Evolutionary conservation across 495 filamentous ascomycete species (phyloP).

Genomic region (Penicillium canariense): DNA sequence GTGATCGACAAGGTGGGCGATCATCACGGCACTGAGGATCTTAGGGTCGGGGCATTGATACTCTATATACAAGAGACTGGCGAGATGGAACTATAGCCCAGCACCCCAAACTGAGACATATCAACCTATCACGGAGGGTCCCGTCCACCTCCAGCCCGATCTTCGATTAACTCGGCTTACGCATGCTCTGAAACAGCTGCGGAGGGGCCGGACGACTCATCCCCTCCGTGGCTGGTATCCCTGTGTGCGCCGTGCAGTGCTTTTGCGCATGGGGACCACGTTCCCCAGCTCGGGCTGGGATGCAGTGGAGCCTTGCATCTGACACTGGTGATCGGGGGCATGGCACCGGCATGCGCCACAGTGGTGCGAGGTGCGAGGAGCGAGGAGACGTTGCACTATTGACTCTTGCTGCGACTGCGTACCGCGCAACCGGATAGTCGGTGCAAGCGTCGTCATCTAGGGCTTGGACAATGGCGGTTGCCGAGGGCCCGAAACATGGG

Average conservation of each 20-base stretch:
- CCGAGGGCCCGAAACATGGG: too few species aligned
- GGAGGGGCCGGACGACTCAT: neutral
- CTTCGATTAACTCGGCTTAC: too few species aligned
- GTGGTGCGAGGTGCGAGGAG: neutral
- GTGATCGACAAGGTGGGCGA: slow-evolving; percentile 12
- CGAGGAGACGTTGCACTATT: neutral
- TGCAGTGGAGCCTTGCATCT: slow-evolving; percentile 3
- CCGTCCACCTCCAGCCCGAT: neutral
- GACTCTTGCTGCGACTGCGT: neutral
- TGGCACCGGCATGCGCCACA: neutral
- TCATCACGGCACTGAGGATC: slow-evolving; percentile 7
- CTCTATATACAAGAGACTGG: too few species aligned
- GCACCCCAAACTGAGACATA: neutral
- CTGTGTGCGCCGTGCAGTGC: neutral
- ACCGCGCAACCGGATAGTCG: neutral
- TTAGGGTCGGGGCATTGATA: too few species aligned
- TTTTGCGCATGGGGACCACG: slow-evolving; percentile 8
- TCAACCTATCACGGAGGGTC: neutral
- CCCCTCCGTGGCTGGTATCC: neutral
- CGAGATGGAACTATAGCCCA: too few species aligned
- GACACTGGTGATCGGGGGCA: slow-evolving; percentile 2
- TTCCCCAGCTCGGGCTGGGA: slow-evolving; percentile 12
- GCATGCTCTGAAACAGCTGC: neutral
- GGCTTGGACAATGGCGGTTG: neutral
- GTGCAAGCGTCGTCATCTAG: neutral